Evolutionary conservation across 2,329 filamentous ascomycete species (phyloP), one percentile per base, ranked within the genome.

Genomic region (Teratosphaeriaceae sp.): DNA sequence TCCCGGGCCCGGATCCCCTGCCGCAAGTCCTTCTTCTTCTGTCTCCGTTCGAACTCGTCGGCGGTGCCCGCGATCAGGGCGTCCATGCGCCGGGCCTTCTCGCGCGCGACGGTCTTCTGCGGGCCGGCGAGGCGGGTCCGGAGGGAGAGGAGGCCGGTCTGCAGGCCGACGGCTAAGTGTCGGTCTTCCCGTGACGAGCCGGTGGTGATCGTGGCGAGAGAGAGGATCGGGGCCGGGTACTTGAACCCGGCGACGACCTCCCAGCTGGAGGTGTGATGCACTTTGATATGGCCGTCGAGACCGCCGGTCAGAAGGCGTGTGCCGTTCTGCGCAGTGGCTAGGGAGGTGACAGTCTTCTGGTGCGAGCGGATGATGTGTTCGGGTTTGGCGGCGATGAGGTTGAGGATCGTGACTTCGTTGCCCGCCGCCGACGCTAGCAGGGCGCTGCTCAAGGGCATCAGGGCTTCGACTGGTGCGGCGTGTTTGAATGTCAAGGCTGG

Each of bases 171-270:
- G 3, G 85, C 88, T 40, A 98, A 77, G 65, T 98, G 92, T 52
- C 88, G 88, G 68, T 98, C 92, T 56, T 89, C 85, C 39, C 78
- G 75, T 35, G 44, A 21, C 23, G 49, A n/a, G 81, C 81, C 38
- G 42, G 50, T 7, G 79, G 74, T 11, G 76, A 96, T 79, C 33
- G 95, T 84, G 46, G 77, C 79, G 46, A 97, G 76, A 8, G 88
- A 85, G 11, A 98, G 78, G 45, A 98, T 85, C 1, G 92, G 92
- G 1, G 88, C 85, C 3, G 88, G 83, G 66, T 97, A 98, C 68
- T 97, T 98, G 47, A 85, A 80, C 40, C 87, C 90, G 29, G 87
- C 84, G n/a, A 97, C 89, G 6, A 97, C 86, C 61, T 96, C 95
- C 92, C 92, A 98, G 39, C 80, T 83, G 1, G 82, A 82, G 1